Evolutionary conservation across 768 basidiomycete genomes (phyloP), one percentile per base, ranked within the genome.

Genomic region (Rickenella mellea): DNA sequence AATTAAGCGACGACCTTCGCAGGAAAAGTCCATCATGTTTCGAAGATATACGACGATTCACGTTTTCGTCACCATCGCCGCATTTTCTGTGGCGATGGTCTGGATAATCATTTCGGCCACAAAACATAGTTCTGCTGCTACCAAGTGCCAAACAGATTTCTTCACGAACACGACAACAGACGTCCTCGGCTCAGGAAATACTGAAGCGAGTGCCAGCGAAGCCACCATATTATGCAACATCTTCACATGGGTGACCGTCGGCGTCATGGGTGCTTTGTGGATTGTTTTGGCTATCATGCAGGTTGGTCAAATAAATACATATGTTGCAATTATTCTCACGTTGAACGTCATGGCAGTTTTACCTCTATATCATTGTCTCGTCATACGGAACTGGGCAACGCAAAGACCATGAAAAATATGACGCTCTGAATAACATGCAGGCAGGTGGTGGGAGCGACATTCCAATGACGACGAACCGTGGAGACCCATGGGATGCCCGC

Each of bases 251-350:
- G 85, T 89, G 8, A 85, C 87, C 52, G 68, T 96, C 11, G 93
- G 93, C 27, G 65, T 97, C 43, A 93, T 98, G 90, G 83, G 71
- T 15, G 88, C 76, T 6, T 67, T 96, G 5, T 97, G 92, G 87
- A 61, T 85, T 8, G 55, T 96, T 12, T 67, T 96, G 21, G 75
- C 73, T n/a, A 66, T 82, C 47, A 65, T 86, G 27, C 90, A 94
- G 59, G 83, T 83, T 59, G 51, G 80, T 52, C 21, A 39, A 27
- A 48, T 41, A 11, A 20, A 11, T 29, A 6, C 5, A 7, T 17
- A 24, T 6, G 19, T 9, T 37, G 5, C 43, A 15, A 25, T 40
- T 70, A 5, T 43, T 69, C 35, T 61, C 62, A 49, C 37, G 44
- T 27, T 39, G 29, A 43, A 12, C 41, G 43, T 36, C 25, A n/a